Conservation (phyloP, 345 rosid genomes). For the Syzygium aromaticum region DNA sequence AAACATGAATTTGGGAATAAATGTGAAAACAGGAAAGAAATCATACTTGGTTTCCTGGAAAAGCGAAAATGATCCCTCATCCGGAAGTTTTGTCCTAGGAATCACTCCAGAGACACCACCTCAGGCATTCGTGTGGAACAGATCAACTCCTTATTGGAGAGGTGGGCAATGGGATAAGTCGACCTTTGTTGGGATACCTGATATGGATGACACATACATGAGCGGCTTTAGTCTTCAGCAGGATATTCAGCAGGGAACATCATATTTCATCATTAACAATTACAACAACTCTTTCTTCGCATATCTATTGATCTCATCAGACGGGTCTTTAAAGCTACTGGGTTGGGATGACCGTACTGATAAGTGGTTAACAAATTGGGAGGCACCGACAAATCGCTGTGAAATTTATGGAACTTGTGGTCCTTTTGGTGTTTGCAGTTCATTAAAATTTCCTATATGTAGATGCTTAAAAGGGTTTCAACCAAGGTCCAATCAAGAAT, state of each 20-base stretch:
- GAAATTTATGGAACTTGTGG: conserved; percentile 24
- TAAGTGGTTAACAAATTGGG: conserved; percentile 6
- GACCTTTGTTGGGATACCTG: neutral
- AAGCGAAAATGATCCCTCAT: conserved; percentile 17
- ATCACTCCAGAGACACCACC: conserved; percentile 17
- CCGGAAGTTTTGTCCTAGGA: conserved; percentile 16
- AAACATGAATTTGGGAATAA: conserved; percentile 25
- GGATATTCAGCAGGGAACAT: conserved; percentile 1
- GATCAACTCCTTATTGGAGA: neutral
- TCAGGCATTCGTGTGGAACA: conserved; percentile 8
- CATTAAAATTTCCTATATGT: conserved; percentile 1
- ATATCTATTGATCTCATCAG: conserved; percentile 6
- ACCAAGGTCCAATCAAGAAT: conserved; percentile 9
- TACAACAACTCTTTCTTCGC: neutral
- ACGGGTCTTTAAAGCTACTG: neutral
- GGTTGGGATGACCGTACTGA: conserved; percentile 4
- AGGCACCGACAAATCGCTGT: conserved; percentile 9
- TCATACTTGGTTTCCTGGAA: conserved; percentile 22
- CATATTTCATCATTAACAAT: neutral
- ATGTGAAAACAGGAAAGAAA: conserved; percentile 5
- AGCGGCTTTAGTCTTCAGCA: conserved; percentile 1
- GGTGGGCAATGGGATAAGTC: conserved; percentile 8
- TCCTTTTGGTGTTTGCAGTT: conserved; percentile 12
- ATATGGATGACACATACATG: neutral
- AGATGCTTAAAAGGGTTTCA: conserved; percentile 20